Base-by-base conservation (phyloP, 768 basidiomycete genomes). In the Naganishia kalamii region DNA sequence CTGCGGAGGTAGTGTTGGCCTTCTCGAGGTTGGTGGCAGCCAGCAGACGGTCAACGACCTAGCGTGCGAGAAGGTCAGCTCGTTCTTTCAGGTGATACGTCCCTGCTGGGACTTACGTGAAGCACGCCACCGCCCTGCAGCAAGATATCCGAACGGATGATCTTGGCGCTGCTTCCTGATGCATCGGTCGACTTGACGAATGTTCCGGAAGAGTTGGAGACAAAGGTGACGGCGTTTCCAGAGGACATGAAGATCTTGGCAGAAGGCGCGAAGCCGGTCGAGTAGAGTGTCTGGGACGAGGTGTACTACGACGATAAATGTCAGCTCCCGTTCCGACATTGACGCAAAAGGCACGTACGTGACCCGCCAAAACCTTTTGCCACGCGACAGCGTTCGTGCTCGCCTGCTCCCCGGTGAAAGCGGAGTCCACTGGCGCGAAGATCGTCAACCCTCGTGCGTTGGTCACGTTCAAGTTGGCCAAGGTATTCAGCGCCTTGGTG, bases 81-180 rank as follows among this genome's bases (percentile, higher is more conserved):
- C 11, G 27, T 46, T 7, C 19, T 40, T 15, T 29, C 44, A 5
- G 3, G 11, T 10, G 27, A 10, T 7, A 33, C 23, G 23, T 2
- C 19, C 15, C 4, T 7, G 15, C 4, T 11, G 47, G 12, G 12
- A 68, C 66, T 60, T 47, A 68, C 66, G 47, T 68, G 66, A 4
- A 68, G 7, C n/a, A 68, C 66, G 41, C 66, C 66, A n/a, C 66
- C 66, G 29, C 57, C 57, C 17, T 68, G 41, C n/a, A 68, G 37
- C 54, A 64, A 49, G 57, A 68, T 41, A 47, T 68, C 66, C 15
- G 43, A 48, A 25, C 66, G 35, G 43, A 68, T 41, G 46, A 68
- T 64, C 57, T 68, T 68, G 61, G 66, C 62, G 29, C 44, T 40
- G 54, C 43, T 43, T 51, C 29, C 27, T 33, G 30, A 41, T n/a